Base-by-base conservation (phyloP, 371 early-diverging fungal genomes). In the Mortierella sp. region DNA sequence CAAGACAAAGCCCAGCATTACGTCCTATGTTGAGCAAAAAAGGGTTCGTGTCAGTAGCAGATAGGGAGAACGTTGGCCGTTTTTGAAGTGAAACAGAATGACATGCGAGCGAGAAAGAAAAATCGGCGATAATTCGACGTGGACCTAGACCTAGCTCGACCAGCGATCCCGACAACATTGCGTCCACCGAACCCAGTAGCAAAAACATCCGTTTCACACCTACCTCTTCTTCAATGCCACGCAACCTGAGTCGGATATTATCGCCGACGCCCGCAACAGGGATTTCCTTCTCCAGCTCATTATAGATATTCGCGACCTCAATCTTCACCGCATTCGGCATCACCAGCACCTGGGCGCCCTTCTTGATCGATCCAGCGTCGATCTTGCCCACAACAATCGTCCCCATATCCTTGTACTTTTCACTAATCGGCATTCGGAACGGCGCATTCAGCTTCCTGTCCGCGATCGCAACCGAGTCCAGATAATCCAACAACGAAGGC, bases 141-240 rank as follows among this genome's bases (percentile, higher is more conserved):
- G 31, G 64, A 37, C 28, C 37, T 6, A 37, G 37, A n/a, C 37
- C 34, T 26, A 34, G 10, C 3, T 28, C 3, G 50, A 6, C 43
- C 43, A 4, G 43, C 43, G 43, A 16, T 50, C 50, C 13, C 50
- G 16, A 50, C 50, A 3, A 50, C 50, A n/a, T n/a, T n/a, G n/a
- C n/a, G n/a, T n/a, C n/a, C n/a, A n/a, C n/a, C n/a, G n/a, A n/a
- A n/a, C n/a, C n/a, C 50, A 50, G 3, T 16, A 50, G 13, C 16
- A 50, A 46, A 50, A 50, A 50, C 50, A 2, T 16, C 46, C 46
- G 46, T 43, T 34, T n/a, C 40, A 43, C 1, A 64, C 69, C 44
- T 73, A 74, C 80, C 71, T 98, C 97, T 88, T 99, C 99, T 84
- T 99, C 98, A 75, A 98, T 91, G 78, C 96, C 96, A 82, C 94